These are phyloP conservation scores for Houttuynia cordata DNA, from an alignment of 164 flowering plant species.

Conservation along the genomic window DNA sequence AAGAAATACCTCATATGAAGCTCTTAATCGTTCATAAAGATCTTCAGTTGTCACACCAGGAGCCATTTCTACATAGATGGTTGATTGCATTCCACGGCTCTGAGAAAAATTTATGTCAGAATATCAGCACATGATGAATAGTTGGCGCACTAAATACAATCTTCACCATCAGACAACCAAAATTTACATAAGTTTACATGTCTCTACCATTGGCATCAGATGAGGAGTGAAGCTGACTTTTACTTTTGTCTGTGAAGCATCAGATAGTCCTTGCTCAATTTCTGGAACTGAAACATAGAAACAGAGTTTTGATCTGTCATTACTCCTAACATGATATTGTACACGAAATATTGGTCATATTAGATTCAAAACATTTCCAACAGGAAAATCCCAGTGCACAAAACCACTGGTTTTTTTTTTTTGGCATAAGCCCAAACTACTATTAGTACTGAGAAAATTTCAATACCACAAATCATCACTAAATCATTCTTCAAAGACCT, in stretches of 20 bases:
- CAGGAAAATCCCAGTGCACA: no score
- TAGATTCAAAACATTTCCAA: no score
- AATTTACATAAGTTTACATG: no score
- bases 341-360: no score
- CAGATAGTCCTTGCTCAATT: slow-evolving; percentile 94
- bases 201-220: slow-evolving; percentile 87
- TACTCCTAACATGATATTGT: no score
- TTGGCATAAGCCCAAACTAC: no score
- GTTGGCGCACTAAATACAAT: neutral
- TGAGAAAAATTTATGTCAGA: slow-evolving; percentile 11
- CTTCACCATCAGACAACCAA: neutral
- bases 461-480: neutral
- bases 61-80: slow-evolving; percentile 88
- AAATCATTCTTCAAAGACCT: neutral
- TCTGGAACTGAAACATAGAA: slow-evolving; percentile 63
- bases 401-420: no score
- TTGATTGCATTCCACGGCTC: slow-evolving; percentile 99
- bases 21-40: slow-evolving; percentile 45
- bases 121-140: no score
- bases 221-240: slow-evolving; percentile 97
- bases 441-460: no score
- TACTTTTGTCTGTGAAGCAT: slow-evolving; percentile 57
- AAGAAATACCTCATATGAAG: slow-evolving; percentile 49
- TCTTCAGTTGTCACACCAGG: slow-evolving; percentile 68
- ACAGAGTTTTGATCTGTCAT: no score